These are phyloP conservation scores for Pyronema omphalodes DNA, from an alignment of 495 filamentous ascomycete species.

Conservation along the genomic window DNA sequence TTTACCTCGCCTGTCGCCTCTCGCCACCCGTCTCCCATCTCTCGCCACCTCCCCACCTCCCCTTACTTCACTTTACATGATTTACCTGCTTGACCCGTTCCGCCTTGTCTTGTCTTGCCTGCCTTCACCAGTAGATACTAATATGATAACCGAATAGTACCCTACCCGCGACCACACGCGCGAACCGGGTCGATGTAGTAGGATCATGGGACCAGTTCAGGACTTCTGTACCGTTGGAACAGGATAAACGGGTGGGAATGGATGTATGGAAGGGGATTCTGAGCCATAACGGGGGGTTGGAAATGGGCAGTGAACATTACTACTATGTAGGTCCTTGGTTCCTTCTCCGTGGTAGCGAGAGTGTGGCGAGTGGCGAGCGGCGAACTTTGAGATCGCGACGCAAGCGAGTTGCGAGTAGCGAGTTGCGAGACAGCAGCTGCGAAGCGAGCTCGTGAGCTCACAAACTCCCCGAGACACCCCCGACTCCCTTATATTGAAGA, in stretches of 20 bases:
- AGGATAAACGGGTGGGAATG: slow-evolving; percentile 17
- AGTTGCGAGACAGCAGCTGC: no score
- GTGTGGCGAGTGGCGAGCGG: background rate
- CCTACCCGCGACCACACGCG: slow-evolving; percentile 11
- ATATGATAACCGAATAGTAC: slow-evolving; percentile 6
- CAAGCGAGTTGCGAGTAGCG: no score
- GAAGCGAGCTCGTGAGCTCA: no score
- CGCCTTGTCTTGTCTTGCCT: no score
- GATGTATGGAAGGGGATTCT: slow-evolving; percentile 21
- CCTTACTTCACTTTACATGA: no score
- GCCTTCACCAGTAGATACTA: background rate
- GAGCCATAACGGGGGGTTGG: slow-evolving; percentile 16
- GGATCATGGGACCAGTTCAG: slow-evolving; percentile 21
- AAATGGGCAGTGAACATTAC: slow-evolving; percentile 19
- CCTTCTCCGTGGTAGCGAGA: background rate
- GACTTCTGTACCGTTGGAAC: slow-evolving; percentile 14
- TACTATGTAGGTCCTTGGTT: slow-evolving; percentile 18
- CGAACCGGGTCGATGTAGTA: slow-evolving; percentile 16
- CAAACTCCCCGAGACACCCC: no score
- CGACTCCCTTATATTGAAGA: no score
- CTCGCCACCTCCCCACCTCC: no score
- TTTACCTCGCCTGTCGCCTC: no score
- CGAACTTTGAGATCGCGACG: no score
- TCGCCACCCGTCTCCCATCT: no score
- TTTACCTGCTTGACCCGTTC: no score